Conservation (phyloP, 2,329 filamentous ascomycete genomes). For the Calycina herbarum region DNA sequence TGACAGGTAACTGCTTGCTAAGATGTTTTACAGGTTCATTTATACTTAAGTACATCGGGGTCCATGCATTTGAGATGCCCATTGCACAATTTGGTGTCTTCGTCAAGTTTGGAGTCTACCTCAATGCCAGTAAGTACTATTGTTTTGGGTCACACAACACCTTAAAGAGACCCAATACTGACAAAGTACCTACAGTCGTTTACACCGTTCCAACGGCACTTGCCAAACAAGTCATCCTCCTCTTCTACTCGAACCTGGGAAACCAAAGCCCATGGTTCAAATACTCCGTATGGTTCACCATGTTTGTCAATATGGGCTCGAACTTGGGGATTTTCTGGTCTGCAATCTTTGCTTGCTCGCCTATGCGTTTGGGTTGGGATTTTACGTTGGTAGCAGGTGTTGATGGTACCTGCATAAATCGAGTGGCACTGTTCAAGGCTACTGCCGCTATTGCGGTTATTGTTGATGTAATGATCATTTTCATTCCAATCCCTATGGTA, state of each 20-base stretch:
- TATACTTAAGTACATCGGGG: not conserved
- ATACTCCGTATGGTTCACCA: not conserved
- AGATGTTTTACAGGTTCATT: not conserved
- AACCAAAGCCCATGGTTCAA: conserved; percentile 1
- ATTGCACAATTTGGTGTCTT: not conserved
- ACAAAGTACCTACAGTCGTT: not conserved
- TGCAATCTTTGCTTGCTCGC: conserved; percentile 2
- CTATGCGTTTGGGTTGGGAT: conserved; percentile 3
- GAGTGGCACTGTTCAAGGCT: not conserved
- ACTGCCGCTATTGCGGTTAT: not conserved
- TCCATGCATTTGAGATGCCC: conserved; percentile 11
- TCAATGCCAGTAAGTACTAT: not conserved
- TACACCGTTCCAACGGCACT: conserved; percentile 1
- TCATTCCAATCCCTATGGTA: conserved; percentile 6
- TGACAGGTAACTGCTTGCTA: not conserved
- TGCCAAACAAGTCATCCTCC: conserved; percentile 8
- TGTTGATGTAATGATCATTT: not conserved
- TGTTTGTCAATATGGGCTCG: conserved; percentile 7
- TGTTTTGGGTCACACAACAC: not conserved
- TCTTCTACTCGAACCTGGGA: conserved; percentile 4
- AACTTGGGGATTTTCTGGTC: conserved; percentile 3
- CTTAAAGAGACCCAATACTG: not conserved
- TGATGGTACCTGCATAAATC: conserved; percentile 4
- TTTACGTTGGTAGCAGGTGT: not conserved
- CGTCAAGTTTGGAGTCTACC: conserved; percentile 4